Evolutionary conservation across 495 filamentous ascomycete genomes (phyloP).

Genomic region (Talaromyces liani): DNA sequence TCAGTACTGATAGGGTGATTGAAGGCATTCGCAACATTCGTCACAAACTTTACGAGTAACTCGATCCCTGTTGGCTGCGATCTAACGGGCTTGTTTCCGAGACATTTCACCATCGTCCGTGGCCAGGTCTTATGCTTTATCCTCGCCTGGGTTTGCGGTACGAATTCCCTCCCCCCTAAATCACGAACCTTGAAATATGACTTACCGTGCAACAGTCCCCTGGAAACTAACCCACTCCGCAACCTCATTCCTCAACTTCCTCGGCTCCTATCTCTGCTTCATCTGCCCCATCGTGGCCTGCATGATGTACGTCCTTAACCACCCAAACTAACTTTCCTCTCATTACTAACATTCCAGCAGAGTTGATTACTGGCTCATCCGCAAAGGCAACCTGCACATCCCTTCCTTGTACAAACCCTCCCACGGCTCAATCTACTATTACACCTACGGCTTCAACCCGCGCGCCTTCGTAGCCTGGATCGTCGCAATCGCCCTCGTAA

Average conservation of each 20-base stretch:
- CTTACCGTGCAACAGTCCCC: conserved; percentile 31
- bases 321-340: too few species aligned
- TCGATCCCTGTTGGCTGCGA: conserved; percentile 48
- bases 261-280: conserved; percentile 40
- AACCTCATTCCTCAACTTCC: conserved; percentile 37
- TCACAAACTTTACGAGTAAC: conserved; percentile 47
- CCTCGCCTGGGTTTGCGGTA: conserved; percentile 37
- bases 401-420: conserved; percentile 9
- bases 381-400: conserved; percentile 15
- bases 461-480: conserved; percentile 14
- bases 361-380: conserved; percentile 31
- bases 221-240: conserved; percentile 27
- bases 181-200: not conserved
- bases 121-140: conserved; percentile 45
- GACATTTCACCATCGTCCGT: conserved; percentile 48
- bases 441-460: conserved; percentile 12
- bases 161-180: not conserved
- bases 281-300: conserved; percentile 32
- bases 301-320: conserved; percentile 14
- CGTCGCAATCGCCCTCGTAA: conserved; percentile 10
- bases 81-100: conserved; percentile 41
- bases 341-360: not conserved
- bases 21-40: conserved; percentile 23
- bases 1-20: not conserved
- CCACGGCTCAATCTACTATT: conserved; percentile 8